phyloP scores from a whole-genome alignment of 2,329 filamentous ascomycete genomes.

The Aureobasidium lini region DNA sequence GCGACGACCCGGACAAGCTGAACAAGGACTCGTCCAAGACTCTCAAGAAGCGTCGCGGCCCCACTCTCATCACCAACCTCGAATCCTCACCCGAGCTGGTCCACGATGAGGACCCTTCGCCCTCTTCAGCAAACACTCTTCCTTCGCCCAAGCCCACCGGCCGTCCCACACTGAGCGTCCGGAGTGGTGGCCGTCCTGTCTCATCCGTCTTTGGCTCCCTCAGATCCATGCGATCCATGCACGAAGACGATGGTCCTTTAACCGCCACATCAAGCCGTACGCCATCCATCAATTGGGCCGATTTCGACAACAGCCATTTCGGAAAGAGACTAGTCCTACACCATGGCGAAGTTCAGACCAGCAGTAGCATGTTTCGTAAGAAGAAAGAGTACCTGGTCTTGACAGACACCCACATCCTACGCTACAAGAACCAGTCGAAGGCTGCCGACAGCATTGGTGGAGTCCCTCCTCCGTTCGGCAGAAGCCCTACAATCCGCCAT shows the following conservation, averaged over 20 bases:
- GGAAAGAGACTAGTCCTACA: slow-evolving; percentile 46
- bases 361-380: slow-evolving; percentile 62
- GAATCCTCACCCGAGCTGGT: slow-evolving; percentile 20
- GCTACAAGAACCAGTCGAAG: slow-evolving; percentile 61
- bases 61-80: slow-evolving; percentile 18
- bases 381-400: slow-evolving; percentile 66
- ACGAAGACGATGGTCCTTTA: slow-evolving; percentile 45
- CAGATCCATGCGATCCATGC: slow-evolving; percentile 44
- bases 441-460: slow-evolving; percentile 55
- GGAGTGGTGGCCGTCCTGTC: slow-evolving; percentile 28
- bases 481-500: slow-evolving; percentile 45
- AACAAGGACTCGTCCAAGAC: slow-evolving; percentile 26
- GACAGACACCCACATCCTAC: slow-evolving; percentile 59
- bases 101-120: slow-evolving; percentile 18
- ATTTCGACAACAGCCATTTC: slow-evolving; percentile 23
- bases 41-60: slow-evolving; percentile 26
- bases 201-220: slow-evolving; percentile 53
- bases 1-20: not conserved
- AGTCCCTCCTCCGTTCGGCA: slow-evolving; percentile 28
- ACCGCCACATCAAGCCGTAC: slow-evolving; percentile 44
- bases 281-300: slow-evolving; percentile 38
- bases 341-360: slow-evolving; percentile 64
- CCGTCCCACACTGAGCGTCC: slow-evolving; percentile 24
- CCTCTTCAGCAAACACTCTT: slow-evolving; percentile 16
- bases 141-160: slow-evolving; percentile 20